Base-by-base conservation (phyloP, 108 stramenopile species). In the Discostella pseudostelligera region DNA sequence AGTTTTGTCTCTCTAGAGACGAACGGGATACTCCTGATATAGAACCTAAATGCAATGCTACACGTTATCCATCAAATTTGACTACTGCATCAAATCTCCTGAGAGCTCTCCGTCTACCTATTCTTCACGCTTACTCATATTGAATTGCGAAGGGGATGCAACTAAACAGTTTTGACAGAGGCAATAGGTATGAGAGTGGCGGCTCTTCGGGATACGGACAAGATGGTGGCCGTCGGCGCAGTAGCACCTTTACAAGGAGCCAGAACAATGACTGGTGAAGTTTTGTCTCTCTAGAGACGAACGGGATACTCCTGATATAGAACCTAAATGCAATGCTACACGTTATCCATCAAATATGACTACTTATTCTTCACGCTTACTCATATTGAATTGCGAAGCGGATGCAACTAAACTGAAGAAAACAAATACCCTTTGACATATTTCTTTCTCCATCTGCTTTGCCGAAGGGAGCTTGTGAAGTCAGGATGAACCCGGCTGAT, bases 391-490 rank as follows among this genome's bases (percentile, higher is more conserved):
- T n/a, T n/a, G n/a, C n/a, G n/a, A n/a, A n/a, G n/a, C n/a, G n/a
- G n/a, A n/a, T n/a, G n/a, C n/a, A n/a, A 43, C 42, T 43, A 43
- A 43, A n/a, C 42, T 2, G 42, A n/a, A 1, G 42, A n/a, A 43
- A 43, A 43, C 10, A 43, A 2, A n/a, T 12, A 14, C 21, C 74
- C 74, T 46, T 55, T 68, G 22, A 89, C 76, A 42, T 92, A 87
- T 60, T 85, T 92, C 74, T 89, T 89, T 53, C 86, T 73, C 91
- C 91, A 92, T 43, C 87, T 74, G 62, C 91, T 92, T 51, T 74
- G 53, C 54, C 86, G 56, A 56, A 92, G 65, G 32, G 81, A 86
- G 56, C 91, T 92, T 20, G 84, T 83, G 48, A 76, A 79, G 12
- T 89, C 79, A 20, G 73, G 73, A 49, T 86, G 86, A 14, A 92